Evolutionary conservation across 2,329 filamentous ascomycete genomes (phyloP), one percentile per base, ranked within the genome.

Genomic region (Aspergillus texensis): DNA sequence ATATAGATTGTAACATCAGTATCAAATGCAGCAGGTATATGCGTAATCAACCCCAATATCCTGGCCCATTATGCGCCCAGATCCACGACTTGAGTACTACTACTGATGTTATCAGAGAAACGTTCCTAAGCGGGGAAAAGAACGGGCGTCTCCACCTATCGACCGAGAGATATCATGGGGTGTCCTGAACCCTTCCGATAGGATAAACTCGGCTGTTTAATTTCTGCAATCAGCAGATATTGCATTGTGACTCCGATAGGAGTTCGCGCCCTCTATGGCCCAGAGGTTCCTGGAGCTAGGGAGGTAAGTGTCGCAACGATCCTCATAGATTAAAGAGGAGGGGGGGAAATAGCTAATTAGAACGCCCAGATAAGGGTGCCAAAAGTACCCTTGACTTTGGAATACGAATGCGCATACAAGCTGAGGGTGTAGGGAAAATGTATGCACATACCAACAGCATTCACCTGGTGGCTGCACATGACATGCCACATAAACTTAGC

Each of bases 221-320:
- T 21, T 34, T 36, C 46, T 63, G 54, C 54, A 64, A 69, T 68
- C 66, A 66, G 65, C 66, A 62, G 65, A 62, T 62, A 43, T 60
- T 50, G 61, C 59, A 63, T 60, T 52, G 58, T 60, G 64, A 63
- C 61, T 55, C 57, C 48, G 54, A 36, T 58, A 61, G 59, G 54
- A 50, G 59, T 61, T 61, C 59, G 59, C 45, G 53, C 53, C 59
- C 48, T 53, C 52, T 55, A 45, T 61, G 43, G 53, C 28, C 52
- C 59, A 34, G 59, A 43, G 48, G 56, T 62, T 32, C 36, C 58
- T 56, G 50, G 28, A 24, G 21, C 45, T 55, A 60, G 50, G 53
- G 59, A 58, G 30, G 62, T 39, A 60, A 43, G 56, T 21, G 36
- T 41, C 43, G 52, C 30, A 34, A 52, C 36, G 34, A 53, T 62